Base-by-base conservation (phyloP, 139 green algal genomes). In the Haematococcus lacustris region DNA sequence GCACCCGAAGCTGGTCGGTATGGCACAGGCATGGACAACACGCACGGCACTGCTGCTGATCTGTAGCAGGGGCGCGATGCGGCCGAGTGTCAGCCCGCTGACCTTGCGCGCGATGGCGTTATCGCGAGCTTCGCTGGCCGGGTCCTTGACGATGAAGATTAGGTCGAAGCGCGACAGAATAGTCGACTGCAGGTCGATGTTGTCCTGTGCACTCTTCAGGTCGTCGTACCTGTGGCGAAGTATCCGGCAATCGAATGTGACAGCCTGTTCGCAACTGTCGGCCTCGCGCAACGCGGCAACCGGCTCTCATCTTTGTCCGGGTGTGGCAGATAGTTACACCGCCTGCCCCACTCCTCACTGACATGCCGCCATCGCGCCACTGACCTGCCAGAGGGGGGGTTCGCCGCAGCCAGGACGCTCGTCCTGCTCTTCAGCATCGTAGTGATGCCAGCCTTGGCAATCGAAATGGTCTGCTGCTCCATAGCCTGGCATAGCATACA, bases 391-490 rank as follows among this genome's bases (percentile, higher is more conserved):
- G 80, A 90, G 13, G 92, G 88, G 21, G 95, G 95, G 87, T 99
- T 99, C 61, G 95, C 95, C 1, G 95, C 95, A 34, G 95, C 95
- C 51, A 99, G 86, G 77, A 99, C 95, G 3, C 85, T 91, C 13
- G 95, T 97, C 30, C 95, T 83, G 28, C 83, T 85, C 70, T 97
- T 96, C 66, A 98, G 90, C 78, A 98, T 96, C 17, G 95, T 98
- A 38, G 95, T 96, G 85, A 99, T 98, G 73, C 95, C 95, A 2
- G 95, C 95, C 86, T 99, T 99, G 60, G 95, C 94, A 40, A 99
- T 96, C 66, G 88, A 96, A 77, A 99, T 98, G 50, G 95, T 98
- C 86, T 99, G 95, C 88, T 99, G 95, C 87, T 99, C 95, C 95
- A 99, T 99, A 38, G 95, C 95, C 83, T 69, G 61, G 32, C 39